Percentiles rank a stretch among this genome's conserved stretches.
These are phyloP conservation scores for Lactarius indigo DNA, from an alignment of 768 basidiomycete genomes.

Conservation along the genomic window DNA sequence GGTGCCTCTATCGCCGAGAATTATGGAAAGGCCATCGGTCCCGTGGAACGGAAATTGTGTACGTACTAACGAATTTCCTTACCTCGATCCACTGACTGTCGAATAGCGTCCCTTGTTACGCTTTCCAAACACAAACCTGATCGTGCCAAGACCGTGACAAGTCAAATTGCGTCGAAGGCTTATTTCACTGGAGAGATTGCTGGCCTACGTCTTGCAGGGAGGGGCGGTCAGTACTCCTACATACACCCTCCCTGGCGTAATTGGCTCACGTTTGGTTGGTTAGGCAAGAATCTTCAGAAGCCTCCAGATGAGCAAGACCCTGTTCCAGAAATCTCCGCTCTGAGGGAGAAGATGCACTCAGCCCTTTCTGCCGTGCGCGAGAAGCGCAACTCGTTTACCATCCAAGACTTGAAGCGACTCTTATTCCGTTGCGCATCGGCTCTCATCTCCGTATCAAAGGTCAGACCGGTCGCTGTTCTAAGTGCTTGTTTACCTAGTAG, in stretches of 20 bases:
- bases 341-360: conserved; percentile 64
- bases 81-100: neutral
- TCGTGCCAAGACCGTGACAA: conserved; percentile 73
- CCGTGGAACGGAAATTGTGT: conserved; percentile 75
- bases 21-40: conserved; percentile 78
- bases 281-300: conserved; percentile 60
- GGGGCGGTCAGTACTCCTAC: conserved; percentile 47
- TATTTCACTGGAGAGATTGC: conserved; percentile 86
- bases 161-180: conserved; percentile 87
- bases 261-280: neutral
- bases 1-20: conserved; percentile 88
- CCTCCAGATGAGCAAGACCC: conserved; percentile 58
- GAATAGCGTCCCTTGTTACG: conserved; percentile 49
- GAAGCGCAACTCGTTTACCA: conserved; percentile 69
- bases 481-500: neutral
- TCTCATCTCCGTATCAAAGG: conserved; percentile 66
- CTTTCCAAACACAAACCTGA: conserved; percentile 71
- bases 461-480: conserved; percentile 27
- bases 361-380: conserved; percentile 64
- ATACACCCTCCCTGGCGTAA: neutral
- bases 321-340: conserved; percentile 54
- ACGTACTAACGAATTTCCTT: conserved; percentile 28
- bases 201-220: conserved; percentile 68
- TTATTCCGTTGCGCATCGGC: conserved; percentile 85
- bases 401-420: conserved; percentile 80